These are phyloP conservation scores for Debaryomyces sp. DNA, from an alignment of 1,139 yeast genomes.

Conservation along the genomic window DNA sequence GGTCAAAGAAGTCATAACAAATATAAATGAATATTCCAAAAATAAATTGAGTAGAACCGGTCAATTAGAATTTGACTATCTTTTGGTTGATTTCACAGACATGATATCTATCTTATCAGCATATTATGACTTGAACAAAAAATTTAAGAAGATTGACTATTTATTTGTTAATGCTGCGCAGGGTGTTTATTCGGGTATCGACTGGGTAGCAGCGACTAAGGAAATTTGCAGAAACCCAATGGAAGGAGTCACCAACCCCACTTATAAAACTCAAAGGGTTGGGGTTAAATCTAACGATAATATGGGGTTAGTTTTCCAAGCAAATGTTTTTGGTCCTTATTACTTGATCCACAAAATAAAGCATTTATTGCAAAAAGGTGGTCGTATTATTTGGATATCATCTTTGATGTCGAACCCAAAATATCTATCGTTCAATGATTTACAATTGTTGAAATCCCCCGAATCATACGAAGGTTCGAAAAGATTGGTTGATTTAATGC, in stretches of 20 bases:
- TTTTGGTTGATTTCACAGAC: constrained; percentile 84
- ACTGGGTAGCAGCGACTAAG: constrained; percentile 75
- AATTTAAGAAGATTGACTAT: constrained; percentile 70
- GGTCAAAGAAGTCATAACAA: constrained; percentile 70
- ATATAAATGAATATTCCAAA: constrained; percentile 55
- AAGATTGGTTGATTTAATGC: constrained; percentile 80
- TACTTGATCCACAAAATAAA: constrained; percentile 67
- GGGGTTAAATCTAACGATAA: constrained; percentile 76
- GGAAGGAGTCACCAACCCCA: constrained; percentile 81
- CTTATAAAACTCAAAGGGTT: constrained; percentile 75
- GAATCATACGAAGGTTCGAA: constrained; percentile 93
- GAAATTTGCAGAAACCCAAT: constrained; percentile 69
- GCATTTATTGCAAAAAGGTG: constrained; percentile 56
- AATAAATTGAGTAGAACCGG: constrained; percentile 43
- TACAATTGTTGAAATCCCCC: constrained; percentile 65
- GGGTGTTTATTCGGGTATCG: constrained; percentile 82
- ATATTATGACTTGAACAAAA: constrained; percentile 64
- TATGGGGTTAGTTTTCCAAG: constrained; percentile 88
- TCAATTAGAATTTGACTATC: constrained; percentile 78
- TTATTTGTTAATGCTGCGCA: constrained; percentile 88
- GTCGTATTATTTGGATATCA: constrained; percentile 81
- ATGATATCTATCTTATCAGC: constrained; percentile 86
- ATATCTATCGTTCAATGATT: constrained; percentile 69
- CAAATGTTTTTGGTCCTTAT: constrained; percentile 94
- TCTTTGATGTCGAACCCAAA: constrained; percentile 77